Evolutionary conservation across 108 stramenopile species (phyloP).

Genomic region (Nitzschia putrida): DNA sequence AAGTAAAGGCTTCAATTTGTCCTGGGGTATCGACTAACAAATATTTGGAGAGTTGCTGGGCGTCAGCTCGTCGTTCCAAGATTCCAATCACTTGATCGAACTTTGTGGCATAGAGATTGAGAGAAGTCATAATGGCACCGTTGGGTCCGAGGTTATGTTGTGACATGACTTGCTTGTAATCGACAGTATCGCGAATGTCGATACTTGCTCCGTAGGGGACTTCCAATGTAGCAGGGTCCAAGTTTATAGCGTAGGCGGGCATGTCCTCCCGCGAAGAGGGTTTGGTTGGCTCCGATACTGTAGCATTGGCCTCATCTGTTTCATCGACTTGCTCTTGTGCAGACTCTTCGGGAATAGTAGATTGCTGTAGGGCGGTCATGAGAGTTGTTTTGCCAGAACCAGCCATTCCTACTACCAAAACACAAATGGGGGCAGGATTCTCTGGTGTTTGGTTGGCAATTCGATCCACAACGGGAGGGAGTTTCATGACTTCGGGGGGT

Average conservation of each 20-base stretch:
- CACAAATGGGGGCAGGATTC: slow-evolving; percentile 63
- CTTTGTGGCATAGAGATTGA: slow-evolving; percentile 98
- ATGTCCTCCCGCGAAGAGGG: slow-evolving; percentile 3
- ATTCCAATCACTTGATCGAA: slow-evolving; percentile 97
- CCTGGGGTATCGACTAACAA: slow-evolving; percentile 98
- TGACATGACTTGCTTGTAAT: slow-evolving; percentile 98
- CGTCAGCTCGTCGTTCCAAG: slow-evolving; percentile 80
- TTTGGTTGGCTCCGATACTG: neutral
- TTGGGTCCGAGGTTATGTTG: slow-evolving; percentile 98
- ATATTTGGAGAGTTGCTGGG: slow-evolving; percentile 58
- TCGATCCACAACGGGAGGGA: slow-evolving; percentile 47
- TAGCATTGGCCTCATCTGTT: neutral
- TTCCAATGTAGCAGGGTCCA: slow-evolving; percentile 94
- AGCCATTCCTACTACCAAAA: slow-evolving; percentile 92
- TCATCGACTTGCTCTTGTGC: slow-evolving; percentile 9
- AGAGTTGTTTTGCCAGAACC: slow-evolving; percentile 91
- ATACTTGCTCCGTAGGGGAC: slow-evolving; percentile 94
- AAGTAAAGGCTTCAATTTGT: slow-evolving; percentile 99
- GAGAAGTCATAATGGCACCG: slow-evolving; percentile 96
- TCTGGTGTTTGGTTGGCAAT: slow-evolving; percentile 27
- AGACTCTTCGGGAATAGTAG: slow-evolving; percentile 37
- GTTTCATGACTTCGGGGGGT: slow-evolving; percentile 13
- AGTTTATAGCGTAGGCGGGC: slow-evolving; percentile 90
- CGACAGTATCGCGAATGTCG: slow-evolving; percentile 98
- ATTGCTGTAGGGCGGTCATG: slow-evolving; percentile 70